Evolutionary conservation across 345 rosid species (phyloP).

Genomic region (Corchorus capsularis): DNA sequence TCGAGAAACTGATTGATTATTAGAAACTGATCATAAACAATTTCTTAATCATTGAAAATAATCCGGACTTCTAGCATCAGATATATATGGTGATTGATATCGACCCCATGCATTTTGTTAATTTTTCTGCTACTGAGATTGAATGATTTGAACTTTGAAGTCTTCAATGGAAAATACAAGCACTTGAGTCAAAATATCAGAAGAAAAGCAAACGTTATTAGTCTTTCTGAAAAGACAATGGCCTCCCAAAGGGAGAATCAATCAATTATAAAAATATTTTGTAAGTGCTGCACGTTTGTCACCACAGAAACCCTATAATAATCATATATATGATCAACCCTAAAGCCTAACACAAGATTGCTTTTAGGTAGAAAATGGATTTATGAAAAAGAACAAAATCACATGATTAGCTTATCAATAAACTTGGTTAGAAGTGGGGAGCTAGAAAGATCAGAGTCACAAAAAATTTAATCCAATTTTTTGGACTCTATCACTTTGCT

Average conservation of each 20-base stretch:
- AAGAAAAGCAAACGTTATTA: background rate
- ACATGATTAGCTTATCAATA: constrained; percentile 2
- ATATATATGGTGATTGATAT: constrained; percentile 2
- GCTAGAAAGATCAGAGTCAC: background rate
- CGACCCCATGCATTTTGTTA: background rate
- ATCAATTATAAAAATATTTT: constrained; percentile 9
- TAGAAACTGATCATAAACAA: background rate
- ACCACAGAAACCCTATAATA: background rate
- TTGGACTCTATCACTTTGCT: background rate
- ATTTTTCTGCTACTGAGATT: background rate
- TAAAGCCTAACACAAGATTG: background rate
- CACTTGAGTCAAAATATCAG: background rate
- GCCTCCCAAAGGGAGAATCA: background rate
- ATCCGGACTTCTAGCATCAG: background rate
- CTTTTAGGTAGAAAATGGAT: background rate
- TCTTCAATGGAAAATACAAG: background rate
- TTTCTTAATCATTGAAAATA: background rate
- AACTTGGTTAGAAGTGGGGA: background rate
- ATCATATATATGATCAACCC: constrained; percentile 8
- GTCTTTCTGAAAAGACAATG: constrained; percentile 20
- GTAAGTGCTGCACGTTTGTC: background rate
- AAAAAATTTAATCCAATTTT: background rate
- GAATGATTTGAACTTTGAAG: background rate
- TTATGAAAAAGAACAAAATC: background rate
- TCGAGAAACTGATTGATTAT: background rate